Evolutionary conservation across 2,329 filamentous ascomycete genomes (phyloP).

Genomic region (Colletotrichum plurivorum): DNA sequence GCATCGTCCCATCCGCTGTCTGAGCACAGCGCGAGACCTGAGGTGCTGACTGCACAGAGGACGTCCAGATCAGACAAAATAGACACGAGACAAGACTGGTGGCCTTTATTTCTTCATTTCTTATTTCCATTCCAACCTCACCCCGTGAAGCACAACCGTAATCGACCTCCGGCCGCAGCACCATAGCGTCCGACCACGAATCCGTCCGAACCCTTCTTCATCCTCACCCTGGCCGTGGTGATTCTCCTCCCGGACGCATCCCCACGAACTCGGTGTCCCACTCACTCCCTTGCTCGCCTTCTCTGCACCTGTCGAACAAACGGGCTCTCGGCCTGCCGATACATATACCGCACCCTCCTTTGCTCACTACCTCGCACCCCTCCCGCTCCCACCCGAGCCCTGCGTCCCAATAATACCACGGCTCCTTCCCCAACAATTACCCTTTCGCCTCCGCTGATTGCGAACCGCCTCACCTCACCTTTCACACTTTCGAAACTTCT

Average conservation of each 20-base stretch:
- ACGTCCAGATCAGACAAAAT: too few relatives aligned
- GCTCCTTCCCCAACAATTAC: constrained; percentile 26
- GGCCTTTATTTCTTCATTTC: too few relatives aligned
- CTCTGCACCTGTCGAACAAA: constrained; percentile 4
- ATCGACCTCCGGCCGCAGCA: too few relatives aligned
- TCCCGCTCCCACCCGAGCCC: constrained; percentile 21
- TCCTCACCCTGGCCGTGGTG: not conserved
- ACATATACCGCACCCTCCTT: not conserved
- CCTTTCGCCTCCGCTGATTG: constrained; percentile 9
- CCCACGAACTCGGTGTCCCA: constrained; percentile 2
- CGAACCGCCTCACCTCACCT: constrained; percentile 1
- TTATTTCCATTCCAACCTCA: too few relatives aligned
- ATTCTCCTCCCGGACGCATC: not conserved
- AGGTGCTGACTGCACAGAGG: too few relatives aligned
- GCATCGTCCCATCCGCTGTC: constrained; percentile 5
- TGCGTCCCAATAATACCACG: constrained; percentile 28
- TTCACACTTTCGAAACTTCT: not conserved
- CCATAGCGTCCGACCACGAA: too few relatives aligned
- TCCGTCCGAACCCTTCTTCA: constrained; percentile 5
- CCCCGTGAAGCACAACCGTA: too few relatives aligned
- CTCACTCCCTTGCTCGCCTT: constrained; percentile 23
- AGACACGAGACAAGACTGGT: too few relatives aligned
- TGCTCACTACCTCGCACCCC: constrained; percentile 7
- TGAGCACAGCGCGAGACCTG: too few relatives aligned
- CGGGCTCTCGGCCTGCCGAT: not conserved